These are phyloP conservation scores for Candida xyloterini DNA, from an alignment of 805 yeast species.

Conservation along the genomic window DNA sequence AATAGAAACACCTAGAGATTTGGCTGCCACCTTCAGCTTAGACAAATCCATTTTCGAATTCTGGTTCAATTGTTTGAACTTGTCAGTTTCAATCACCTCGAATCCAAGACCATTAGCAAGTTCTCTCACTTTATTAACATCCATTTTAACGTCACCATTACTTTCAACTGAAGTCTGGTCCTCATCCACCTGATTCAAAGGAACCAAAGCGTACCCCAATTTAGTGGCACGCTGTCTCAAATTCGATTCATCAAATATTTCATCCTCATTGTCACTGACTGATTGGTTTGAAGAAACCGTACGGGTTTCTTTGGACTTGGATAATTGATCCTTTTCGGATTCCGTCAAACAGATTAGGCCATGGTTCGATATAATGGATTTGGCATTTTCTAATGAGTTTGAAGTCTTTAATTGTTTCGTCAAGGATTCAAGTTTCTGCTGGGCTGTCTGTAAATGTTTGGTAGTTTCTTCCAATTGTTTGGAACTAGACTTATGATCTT, in stretches of 20 bases:
- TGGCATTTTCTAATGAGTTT: slow-evolving; percentile 1
- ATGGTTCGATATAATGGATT: neutral
- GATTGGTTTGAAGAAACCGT: slow-evolving; percentile 23
- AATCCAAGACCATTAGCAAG: slow-evolving; percentile 20
- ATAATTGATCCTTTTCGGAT: neutral
- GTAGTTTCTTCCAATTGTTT: neutral
- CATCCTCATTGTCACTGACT: slow-evolving; percentile 7
- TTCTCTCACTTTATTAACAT: slow-evolving; percentile 7
- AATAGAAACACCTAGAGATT: slow-evolving; percentile 15
- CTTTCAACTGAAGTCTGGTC: slow-evolving; percentile 26
- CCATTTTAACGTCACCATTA: slow-evolving; percentile 10
- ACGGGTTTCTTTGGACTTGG: slow-evolving; percentile 6
- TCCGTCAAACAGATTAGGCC: slow-evolving; percentile 1
- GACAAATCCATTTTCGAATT: slow-evolving; percentile 6
- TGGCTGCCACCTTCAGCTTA: slow-evolving; percentile 23
- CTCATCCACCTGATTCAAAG: slow-evolving; percentile 19
- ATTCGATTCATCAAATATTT: slow-evolving; percentile 26
- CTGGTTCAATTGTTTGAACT: slow-evolving; percentile 13
- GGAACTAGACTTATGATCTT: slow-evolving; percentile 1
- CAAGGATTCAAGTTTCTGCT: neutral
- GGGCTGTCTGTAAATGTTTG: neutral
- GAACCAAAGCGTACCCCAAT: slow-evolving; percentile 35
- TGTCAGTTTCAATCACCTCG: slow-evolving; percentile 15
- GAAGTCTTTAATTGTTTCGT: neutral
- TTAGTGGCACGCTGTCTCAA: slow-evolving; percentile 34